These are phyloP conservation scores for Coniochaeta pulveracea DNA, from an alignment of 2,329 filamentous ascomycete genomes.

Conservation along the genomic window DNA sequence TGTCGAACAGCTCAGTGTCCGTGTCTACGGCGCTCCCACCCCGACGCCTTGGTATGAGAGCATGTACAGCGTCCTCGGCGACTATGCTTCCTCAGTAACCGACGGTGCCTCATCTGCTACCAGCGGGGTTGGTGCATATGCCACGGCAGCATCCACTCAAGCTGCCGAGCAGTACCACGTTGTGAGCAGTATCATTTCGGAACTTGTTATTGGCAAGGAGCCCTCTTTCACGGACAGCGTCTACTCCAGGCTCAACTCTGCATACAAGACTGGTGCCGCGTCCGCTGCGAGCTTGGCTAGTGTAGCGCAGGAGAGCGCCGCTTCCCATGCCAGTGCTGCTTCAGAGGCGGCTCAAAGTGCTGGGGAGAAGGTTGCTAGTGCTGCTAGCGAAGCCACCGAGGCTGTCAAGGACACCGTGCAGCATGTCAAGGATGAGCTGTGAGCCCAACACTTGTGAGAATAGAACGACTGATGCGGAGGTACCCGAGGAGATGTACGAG, in stretches of 20 bases:
- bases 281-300: slow-evolving; percentile 34
- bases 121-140: slow-evolving; percentile 40
- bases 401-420: slow-evolving; percentile 27
- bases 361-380: slow-evolving; percentile 23
- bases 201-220: slow-evolving; percentile 67
- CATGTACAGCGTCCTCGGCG: slow-evolving; percentile 33
- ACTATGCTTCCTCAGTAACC: slow-evolving; percentile 49
- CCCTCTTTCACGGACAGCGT: slow-evolving; percentile 74
- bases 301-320: slow-evolving; percentile 17
- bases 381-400: slow-evolving; percentile 27
- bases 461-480: background rate
- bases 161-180: slow-evolving; percentile 55
- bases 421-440: slow-evolving; percentile 29
- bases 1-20: slow-evolving; percentile 53
- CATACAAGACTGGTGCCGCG: slow-evolving; percentile 57
- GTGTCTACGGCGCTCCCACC: slow-evolving; percentile 57
- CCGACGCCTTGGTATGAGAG: slow-evolving; percentile 45
- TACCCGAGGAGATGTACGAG: background rate
- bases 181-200: slow-evolving; percentile 62
- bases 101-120: slow-evolving; percentile 24
- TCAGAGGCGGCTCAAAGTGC: slow-evolving; percentile 18
- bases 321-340: slow-evolving; percentile 19
- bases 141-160: slow-evolving; percentile 49
- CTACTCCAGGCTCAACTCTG: slow-evolving; percentile 57
- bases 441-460: slow-evolving; percentile 10